These are phyloP conservation scores for Globisporangium perplexum DNA, from an alignment of 352 stramenopile species.

Conservation along the genomic window DNA sequence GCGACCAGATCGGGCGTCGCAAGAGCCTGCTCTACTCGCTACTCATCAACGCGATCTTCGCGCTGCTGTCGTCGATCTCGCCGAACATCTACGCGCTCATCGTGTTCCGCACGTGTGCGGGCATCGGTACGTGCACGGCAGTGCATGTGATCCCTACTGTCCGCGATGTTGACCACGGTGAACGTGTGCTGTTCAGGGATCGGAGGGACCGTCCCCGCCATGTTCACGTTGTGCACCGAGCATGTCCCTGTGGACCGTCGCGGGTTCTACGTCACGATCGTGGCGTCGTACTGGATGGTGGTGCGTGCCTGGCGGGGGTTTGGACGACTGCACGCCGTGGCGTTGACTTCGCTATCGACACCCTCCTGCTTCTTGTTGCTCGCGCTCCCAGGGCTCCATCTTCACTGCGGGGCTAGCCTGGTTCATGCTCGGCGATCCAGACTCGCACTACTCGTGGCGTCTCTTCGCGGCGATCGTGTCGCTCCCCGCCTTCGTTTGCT, in stretches of 20 bases:
- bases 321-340: neutral
- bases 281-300: conserved; percentile 91
- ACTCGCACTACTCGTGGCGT: conserved; percentile 52
- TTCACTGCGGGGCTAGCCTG: conserved; percentile 80
- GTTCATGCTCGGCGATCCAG: conserved; percentile 62
- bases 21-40: conserved; percentile 71
- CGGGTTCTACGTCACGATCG: conserved; percentile 81
- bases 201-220: conserved; percentile 77
- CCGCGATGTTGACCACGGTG: neutral
- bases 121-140: conserved; percentile 31
- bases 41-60: conserved; percentile 75
- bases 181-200: conserved; percentile 41
- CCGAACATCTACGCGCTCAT: conserved; percentile 65
- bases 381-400: conserved; percentile 57
- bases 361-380: neutral
- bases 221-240: conserved; percentile 87
- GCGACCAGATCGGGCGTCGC: conserved; percentile 72
- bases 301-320: conserved; percentile 19
- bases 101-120: conserved; percentile 46
- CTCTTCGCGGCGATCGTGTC: conserved; percentile 70
- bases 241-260: conserved; percentile 70
- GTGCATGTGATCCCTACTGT: neutral
- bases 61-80: conserved; percentile 62
- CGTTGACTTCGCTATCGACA: neutral
- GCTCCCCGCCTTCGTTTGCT: conserved; percentile 60